phyloP scores from a whole-genome alignment of 192 early-diverging fungal species.

The Backusella circina region DNA sequence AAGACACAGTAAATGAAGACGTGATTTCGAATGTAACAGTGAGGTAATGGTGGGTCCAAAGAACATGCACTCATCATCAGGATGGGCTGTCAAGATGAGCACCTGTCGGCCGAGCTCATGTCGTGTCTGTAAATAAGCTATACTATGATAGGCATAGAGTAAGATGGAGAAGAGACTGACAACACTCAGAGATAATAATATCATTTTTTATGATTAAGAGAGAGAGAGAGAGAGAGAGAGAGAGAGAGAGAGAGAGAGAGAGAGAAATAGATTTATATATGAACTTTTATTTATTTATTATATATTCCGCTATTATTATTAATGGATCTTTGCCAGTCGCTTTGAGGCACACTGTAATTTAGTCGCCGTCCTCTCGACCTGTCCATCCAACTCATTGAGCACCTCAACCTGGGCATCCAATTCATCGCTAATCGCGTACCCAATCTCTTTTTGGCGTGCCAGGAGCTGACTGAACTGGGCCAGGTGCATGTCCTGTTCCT shows the following conservation, averaged over 20 bases:
- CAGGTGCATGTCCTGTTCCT: constrained; percentile 76
- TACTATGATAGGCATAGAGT: neutral
- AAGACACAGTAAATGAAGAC: constrained; percentile 76
- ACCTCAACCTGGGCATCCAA: constrained; percentile 87
- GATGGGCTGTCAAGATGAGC: constrained; percentile 82
- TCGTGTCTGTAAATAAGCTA: neutral
- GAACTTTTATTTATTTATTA: neutral
- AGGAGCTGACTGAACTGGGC: constrained; percentile 71
- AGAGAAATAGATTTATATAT: too few species aligned
- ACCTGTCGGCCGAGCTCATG: constrained; percentile 17
- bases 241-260: neutral
- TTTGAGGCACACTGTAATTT: constrained; percentile 76
- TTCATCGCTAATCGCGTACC: constrained; percentile 81
- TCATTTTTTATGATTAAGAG: neutral
- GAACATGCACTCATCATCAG: constrained; percentile 99
- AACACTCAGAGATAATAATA: neutral
- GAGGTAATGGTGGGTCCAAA: constrained; percentile 77
- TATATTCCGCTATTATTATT: neutral
- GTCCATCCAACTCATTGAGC: constrained; percentile 75
- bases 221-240: neutral
- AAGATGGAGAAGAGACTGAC: neutral
- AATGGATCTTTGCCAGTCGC: constrained; percentile 70
- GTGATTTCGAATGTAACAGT: constrained; percentile 34
- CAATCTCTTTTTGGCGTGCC: constrained; percentile 81
- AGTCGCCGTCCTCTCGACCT: constrained; percentile 65